Evolutionary conservation across 2,329 filamentous ascomycete genomes (phyloP).

Genomic region (Onygenales sp.): DNA sequence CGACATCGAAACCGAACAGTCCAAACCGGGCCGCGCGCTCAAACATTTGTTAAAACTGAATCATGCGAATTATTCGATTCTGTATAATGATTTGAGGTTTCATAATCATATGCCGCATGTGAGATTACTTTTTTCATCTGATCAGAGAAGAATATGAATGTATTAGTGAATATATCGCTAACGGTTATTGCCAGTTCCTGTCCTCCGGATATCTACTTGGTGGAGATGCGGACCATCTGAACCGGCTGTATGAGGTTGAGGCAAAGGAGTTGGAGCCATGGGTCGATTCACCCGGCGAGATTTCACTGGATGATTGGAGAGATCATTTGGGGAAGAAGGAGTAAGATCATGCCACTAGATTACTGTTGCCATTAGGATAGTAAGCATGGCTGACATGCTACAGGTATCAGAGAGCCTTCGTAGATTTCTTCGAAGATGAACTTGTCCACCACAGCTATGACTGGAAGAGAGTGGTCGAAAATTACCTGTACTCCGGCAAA

Average conservation of each 20-base stretch:
- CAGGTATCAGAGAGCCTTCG: slow-evolving; percentile 76
- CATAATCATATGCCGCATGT: slow-evolving; percentile 78
- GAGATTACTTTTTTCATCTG: slow-evolving; percentile 16
- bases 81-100: slow-evolving; percentile 64
- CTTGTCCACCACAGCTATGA: slow-evolving; percentile 69
- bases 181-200: slow-evolving; percentile 46
- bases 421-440: slow-evolving; percentile 94
- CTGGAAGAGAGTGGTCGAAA: slow-evolving; percentile 67
- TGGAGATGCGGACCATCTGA: slow-evolving; percentile 61
- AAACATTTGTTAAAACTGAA: slow-evolving; percentile 89
- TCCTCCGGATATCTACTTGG: slow-evolving; percentile 80
- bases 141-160: neutral
- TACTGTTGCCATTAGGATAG: neutral
- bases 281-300: slow-evolving; percentile 74
- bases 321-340: slow-evolving; percentile 68
- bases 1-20: slow-evolving; percentile 67
- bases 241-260: slow-evolving; percentile 71
- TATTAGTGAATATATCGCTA: neutral
- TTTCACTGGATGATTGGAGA: slow-evolving; percentile 73
- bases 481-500: slow-evolving; percentile 61
- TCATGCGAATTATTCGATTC: slow-evolving; percentile 77
- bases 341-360: slow-evolving; percentile 28
- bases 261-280: slow-evolving; percentile 65
- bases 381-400: neutral
- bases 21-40: slow-evolving; percentile 70